Evolutionary conservation across 2,329 filamentous ascomycete species (phyloP), one percentile per base, ranked within the genome.

Genomic region (Pseudogymnoascus sp.): DNA sequence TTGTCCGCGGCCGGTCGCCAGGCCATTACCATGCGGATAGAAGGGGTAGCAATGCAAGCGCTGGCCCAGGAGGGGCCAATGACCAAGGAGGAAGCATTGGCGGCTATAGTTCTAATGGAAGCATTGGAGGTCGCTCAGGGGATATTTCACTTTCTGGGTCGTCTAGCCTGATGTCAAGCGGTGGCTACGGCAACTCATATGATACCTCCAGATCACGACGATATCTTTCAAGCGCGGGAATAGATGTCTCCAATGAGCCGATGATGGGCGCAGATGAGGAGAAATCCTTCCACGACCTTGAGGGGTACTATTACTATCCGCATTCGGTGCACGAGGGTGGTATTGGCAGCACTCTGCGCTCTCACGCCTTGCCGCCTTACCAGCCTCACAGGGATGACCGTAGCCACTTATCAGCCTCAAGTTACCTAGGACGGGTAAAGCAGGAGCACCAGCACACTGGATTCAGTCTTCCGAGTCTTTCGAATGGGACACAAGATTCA

Each of bases 1-100:
- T 88, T 8, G 84, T 88, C n/a, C 81, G 85, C 28, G 85, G 85
- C 22, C 77, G 85, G 25, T 85, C 81, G 22, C 85, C 85, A 1
- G 84, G 84, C 2, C 85, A 85, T 67, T 85, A 85, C 70, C 79
- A 81, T 61, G 80, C 81, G 61, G 78, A 78, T 37, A 73, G 80
- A 32, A 76, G 80, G 60, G 75, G 79, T 58, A 70, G 67, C 57
- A 81, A 78, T 65, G 75, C 79, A 12, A 82, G 81, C 63, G 79
- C 81, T 67, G 82, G 82, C 7, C 79, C 81, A 1, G 81, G 81
- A 60, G 80, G 81, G 5, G 62, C 66, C 11, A 70, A 68, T 1
- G 67, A 68, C 25, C 62, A 63, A 34, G 65, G 68, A 28, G 69
- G 68, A 18, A 61, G 62, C 7, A 64, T 63, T 18, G 70, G 70